Evolutionary conservation across 192 early-diverging fungal genomes (phyloP), one percentile per base, ranked within the genome.

Genomic region (Ambispora gerdemannii): DNA sequence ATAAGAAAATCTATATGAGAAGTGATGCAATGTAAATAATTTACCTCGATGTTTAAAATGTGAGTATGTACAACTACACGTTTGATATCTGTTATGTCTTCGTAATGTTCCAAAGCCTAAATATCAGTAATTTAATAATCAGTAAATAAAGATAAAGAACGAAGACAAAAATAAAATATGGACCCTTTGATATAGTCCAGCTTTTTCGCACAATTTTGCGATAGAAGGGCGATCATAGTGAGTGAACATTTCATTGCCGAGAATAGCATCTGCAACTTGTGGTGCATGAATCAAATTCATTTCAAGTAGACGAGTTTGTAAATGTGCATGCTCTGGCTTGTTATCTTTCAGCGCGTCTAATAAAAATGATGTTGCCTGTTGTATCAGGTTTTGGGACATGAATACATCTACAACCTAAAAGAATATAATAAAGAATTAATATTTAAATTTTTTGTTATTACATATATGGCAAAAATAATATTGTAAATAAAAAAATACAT

Each of bases 231-330:
- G 87, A 76, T 99, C 97, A 77, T 98, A 99, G 74, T 97, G 92
- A 28, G 89, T 90, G 76, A 99, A 93, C 89, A 96, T 92, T 71
- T 93, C 85, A 75, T 97, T 97, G 47, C 95, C 91, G 27, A 99
- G 76, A 71, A 99, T 99, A 53, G 97, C 97, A 77, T 99, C 97
- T 17, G 97, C 97, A 20, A 99, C 97, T 72, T 98, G 97, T 32
- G 97, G 97, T 19, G 94, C 93, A 71, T 97, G 92, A 47, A 98
- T 78, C 53, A 99, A 83, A 77, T 99, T 99, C 90, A 98, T 96
- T 81, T 99, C 97, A 28, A 99, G 85, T 63, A 98, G 82, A 55
- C 91, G 87, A 11, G 97, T 99, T 77, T 99, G 97, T 28, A 99
- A 81, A 43, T 88, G 90, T 27, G 83, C 95, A 30, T 99, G 93